Evolutionary conservation across 371 early-diverging fungal species (phyloP).

Genomic region (Phascolomyces articulosus): DNA sequence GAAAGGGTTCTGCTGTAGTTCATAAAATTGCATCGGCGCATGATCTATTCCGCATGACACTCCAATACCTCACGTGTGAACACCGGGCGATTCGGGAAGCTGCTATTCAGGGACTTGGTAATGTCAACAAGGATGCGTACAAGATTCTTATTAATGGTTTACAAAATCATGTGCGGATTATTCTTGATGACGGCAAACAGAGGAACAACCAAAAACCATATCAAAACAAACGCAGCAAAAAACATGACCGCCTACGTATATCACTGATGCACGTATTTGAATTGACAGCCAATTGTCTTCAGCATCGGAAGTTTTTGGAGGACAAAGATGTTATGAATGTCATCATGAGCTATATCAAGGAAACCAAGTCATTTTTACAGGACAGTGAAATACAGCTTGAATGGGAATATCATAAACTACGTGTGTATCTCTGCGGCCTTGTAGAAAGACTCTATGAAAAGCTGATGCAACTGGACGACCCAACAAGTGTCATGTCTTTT

Average conservation of each 20-base stretch:
- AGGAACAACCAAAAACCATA: conserved; percentile 61
- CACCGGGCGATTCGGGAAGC: conserved; percentile 73
- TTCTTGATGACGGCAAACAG: conserved; percentile 72
- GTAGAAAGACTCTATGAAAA: conserved; percentile 83
- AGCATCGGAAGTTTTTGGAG: conserved; percentile 51
- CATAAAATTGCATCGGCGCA: conserved; percentile 60
- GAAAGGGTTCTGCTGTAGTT: conserved; percentile 54
- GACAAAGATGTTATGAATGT: conserved; percentile 67
- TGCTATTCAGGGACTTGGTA: conserved; percentile 71
- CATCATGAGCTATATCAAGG: conserved; percentile 74
- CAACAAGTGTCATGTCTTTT: conserved; percentile 70
- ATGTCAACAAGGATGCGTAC: conserved; percentile 72
- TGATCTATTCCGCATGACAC: conserved; percentile 62
- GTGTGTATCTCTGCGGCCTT: conserved; percentile 86
- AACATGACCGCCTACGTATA: conserved; percentile 74
- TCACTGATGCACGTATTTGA: conserved; percentile 77
- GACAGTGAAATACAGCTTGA: conserved; percentile 78
- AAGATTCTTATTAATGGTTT: conserved; percentile 70
- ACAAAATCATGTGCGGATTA: conserved; percentile 59
- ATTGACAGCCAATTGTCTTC: conserved; percentile 73
- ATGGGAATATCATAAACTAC: conserved; percentile 87
- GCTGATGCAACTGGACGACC: conserved; percentile 51
- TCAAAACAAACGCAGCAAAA: conserved; percentile 65
- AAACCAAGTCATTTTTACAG: conserved; percentile 69
- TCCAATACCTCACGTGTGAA: conserved; percentile 75